These are phyloP conservation scores for Aspergillus neotritici DNA, from an alignment of 2,329 filamentous ascomycete genomes.

Conservation along the genomic window DNA sequence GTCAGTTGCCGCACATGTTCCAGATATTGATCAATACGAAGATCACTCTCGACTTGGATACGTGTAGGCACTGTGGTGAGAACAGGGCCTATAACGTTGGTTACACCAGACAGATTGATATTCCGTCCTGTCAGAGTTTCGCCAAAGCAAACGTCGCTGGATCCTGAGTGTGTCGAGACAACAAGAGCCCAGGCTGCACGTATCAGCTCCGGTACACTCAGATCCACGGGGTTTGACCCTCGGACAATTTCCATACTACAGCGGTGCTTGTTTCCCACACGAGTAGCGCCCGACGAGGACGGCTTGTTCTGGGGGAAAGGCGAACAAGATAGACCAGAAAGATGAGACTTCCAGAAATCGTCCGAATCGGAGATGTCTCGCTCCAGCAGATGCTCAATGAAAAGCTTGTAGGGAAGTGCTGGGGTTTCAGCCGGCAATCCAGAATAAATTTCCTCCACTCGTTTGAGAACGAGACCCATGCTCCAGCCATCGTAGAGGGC, in stretches of 20 bases:
- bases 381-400: constrained; percentile 28
- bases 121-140: constrained; percentile 52
- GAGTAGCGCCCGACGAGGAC: constrained; percentile 14
- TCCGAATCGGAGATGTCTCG: constrained; percentile 25
- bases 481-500: constrained; percentile 50
- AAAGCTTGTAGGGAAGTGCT: constrained; percentile 23
- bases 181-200: constrained; percentile 51
- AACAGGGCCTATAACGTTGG: constrained; percentile 44
- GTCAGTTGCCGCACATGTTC: constrained; percentile 53
- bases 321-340: constrained; percentile 21
- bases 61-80: constrained; percentile 35
- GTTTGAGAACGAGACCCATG: constrained; percentile 32
- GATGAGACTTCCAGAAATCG: constrained; percentile 28
- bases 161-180: constrained; percentile 44
- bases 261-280: constrained; percentile 21
- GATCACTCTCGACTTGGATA: constrained; percentile 33
- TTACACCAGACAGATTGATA: constrained; percentile 44
- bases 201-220: constrained; percentile 47
- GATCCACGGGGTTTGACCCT: constrained; percentile 14
- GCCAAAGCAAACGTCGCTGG: constrained; percentile 49
- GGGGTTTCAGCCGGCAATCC: constrained; percentile 1
- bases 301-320: constrained; percentile 27
- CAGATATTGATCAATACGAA: constrained; percentile 47
- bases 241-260: constrained; percentile 20
- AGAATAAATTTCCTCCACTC: constrained; percentile 34